Base-by-base conservation (phyloP, 345 rosid genomes). In the Chamaenerion angustifolium region DNA sequence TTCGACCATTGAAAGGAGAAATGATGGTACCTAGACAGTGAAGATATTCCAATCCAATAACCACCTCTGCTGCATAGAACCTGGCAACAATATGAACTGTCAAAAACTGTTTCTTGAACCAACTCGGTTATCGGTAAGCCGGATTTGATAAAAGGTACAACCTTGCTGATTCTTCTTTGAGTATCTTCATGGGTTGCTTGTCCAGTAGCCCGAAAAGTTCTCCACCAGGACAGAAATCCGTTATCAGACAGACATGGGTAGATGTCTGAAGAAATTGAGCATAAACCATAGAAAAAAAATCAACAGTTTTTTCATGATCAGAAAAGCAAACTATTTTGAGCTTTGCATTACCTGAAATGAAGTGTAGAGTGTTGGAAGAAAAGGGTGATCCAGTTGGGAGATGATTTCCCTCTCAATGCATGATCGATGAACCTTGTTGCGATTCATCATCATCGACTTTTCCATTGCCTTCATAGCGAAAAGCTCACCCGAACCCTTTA, bases 391-490 rank as follows among this genome's bases (percentile, higher is more conserved):
- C 64, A 92, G 65, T 60, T 64, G 78, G 16, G 95, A 74, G 63
- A 82, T 84, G 40, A 92, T 92, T 69, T 86, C 98, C 70, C 96
- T 77, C 76, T 92, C 98, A 54, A 77, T 60, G 70, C 96, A 78
- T 56, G 96, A 82, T 72, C 98, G 79, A 63, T 92, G 98, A 51
- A 86, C 98, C 95, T 92, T 92, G 68, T 87, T 84, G 50, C 89
- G 95, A 68, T 76, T 92, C 68, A 86, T 61, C 96, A 92, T 82
- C 65, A 70, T 55, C 40, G 82, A 65, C 71, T 87, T 92, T 56
- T 92, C 98, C 95, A 92, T 87, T 65, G 98, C 96, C 76, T 87
- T 92, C 96, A 87, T 87, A 45, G 98, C 96, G 70, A 68, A 92
- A 16, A 80, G 58, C 67, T 80, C 79, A 43, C 89, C 80, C 12